Evolutionary conservation across 768 basidiomycete species (phyloP), one percentile per base, ranked within the genome.

Genomic region (Strobilomyces confusus): DNA sequence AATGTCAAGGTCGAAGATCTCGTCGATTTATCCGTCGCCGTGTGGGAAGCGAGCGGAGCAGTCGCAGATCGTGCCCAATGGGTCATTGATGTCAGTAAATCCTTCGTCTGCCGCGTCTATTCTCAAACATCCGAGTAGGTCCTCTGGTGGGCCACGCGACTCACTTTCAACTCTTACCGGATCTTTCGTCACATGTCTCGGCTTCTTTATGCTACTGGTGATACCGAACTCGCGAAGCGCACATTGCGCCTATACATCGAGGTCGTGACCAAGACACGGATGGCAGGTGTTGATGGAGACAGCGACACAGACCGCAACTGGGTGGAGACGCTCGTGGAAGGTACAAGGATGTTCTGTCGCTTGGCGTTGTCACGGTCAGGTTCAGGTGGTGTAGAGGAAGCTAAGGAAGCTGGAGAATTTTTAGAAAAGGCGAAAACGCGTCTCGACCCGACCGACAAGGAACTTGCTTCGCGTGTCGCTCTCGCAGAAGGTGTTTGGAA

Each of bases 121-220:
- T 50, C 37, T 55, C 11, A 48, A 49, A 17, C 26, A 36, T 13
- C n/a, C 1, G 38, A 43, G 32, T 67, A 90, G 89, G 80, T 92
- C 20, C 78, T 98, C 2, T 95, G 92, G 89, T 94, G 92, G 92
- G 88, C 92, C 1, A 94, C 92, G 9, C 84, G 87, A 20, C 79
- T 94, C 20, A 98, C 95, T 0, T 97, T 98, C 76, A 94, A 97
- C 64, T 95, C 91, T 0, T 87, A 87, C 55, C 81, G 84, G 9
- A 74, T 98, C 9, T 80, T 91, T 50, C 84, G 95, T 1, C 90
- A 97, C 68, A 85, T 98, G 77, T 82, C 83, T 26, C 83, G 87
- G 1, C 70, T 95, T 2, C 70, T 90, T 15, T 80, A 83, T 52
- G 78, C 82, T 13, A 75, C 79, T 0, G 82, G 82, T 9, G 84